Evolutionary conservation across 2,329 filamentous ascomycete genomes (phyloP).

Genomic region (Penicillium fuscoglaucum): DNA sequence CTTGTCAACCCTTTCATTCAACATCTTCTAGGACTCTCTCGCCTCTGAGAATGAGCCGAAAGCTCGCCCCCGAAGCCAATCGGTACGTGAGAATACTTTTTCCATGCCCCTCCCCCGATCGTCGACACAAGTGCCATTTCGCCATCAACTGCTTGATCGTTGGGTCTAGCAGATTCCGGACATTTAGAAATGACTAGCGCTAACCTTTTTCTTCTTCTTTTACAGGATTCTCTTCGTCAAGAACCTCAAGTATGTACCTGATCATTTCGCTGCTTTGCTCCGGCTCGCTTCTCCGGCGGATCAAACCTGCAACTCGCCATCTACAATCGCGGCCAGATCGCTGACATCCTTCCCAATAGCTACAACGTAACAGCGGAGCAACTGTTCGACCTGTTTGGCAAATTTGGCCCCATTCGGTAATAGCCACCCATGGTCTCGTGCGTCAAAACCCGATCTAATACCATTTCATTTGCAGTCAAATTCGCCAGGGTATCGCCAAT

Average conservation of each 20-base stretch:
- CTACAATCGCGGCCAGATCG: not conserved
- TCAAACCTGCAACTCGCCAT: slow-evolving; percentile 1
- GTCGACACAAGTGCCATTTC: slow-evolving; percentile 17
- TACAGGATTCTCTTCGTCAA: slow-evolving; percentile 98
- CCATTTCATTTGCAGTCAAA: slow-evolving; percentile 66
- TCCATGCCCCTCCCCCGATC: slow-evolving; percentile 31
- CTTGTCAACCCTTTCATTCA: slow-evolving; percentile 18
- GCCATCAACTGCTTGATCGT: slow-evolving; percentile 3
- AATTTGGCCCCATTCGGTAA: slow-evolving; percentile 93
- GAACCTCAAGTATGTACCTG: slow-evolving; percentile 82
- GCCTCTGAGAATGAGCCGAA: slow-evolving; percentile 52
- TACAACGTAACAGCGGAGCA: slow-evolving; percentile 99
- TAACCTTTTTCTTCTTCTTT: slow-evolving; percentile 4
- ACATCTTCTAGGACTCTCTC: slow-evolving; percentile 21
- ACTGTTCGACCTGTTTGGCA: slow-evolving; percentile 97
- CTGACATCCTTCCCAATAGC: slow-evolving; percentile 52
- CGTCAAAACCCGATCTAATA: slow-evolving; percentile 9
- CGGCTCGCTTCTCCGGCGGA: not conserved
- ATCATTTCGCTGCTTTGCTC: slow-evolving; percentile 8
- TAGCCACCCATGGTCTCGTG: slow-evolving; percentile 13
- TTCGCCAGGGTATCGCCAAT: slow-evolving; percentile 94
- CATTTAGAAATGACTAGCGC: slow-evolving; percentile 2
- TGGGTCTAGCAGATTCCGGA: not conserved
- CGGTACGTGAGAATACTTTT: slow-evolving; percentile 61
- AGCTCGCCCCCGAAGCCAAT: slow-evolving; percentile 99